Evolutionary conservation across 2,329 filamentous ascomycete genomes (phyloP), one percentile per base, ranked within the genome.

Genomic region (Fusarium sp.): DNA sequence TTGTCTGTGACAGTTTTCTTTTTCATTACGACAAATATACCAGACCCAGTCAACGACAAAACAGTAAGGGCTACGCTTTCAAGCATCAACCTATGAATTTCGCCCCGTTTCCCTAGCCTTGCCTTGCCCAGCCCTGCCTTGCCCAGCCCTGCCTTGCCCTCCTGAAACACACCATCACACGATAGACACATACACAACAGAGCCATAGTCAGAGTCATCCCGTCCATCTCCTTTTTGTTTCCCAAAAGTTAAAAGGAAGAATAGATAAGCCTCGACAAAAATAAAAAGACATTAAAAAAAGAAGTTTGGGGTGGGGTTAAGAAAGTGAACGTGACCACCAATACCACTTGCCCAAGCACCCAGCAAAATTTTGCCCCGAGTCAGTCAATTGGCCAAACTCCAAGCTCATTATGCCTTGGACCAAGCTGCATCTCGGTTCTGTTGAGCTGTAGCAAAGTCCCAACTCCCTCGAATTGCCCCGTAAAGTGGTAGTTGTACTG

Each of bases 21-120:
- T 53, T 69, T 70, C 70, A 72, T 72, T 73, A 72, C 63, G 73
- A 72, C 61, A 66, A 56, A 73, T 57, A 68, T 69, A 72, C 58
- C 70, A 63, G 47, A 62, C 70, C 59, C 59, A 42, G 54, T 46
- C 58, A 66, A 69, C 69, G 63, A 65, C 58, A 51, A 67, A 67
- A 69, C 69, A 72, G 54, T 47, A 63, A 67, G 58, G 67, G 67
- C 67, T 69, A 67, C 66, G 69, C 70, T 73, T 73, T 70, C 58
- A 63, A 60, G 50, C 55, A 66, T 67, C 58, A 62, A 66, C 66
- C 62, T 63, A 62, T 66, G 62, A 29, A 46, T 64, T 54, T 41
- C 49, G 48, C 43, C 58, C 31, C 48, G 14, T 48, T 37, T 49
- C 27, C 64, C 41, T 52, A 61, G 43, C 62, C 67, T 65, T 50